Conservation (phyloP, 2,329 filamentous ascomycete genomes). For the Aspergillus ochraceoroseus region DNA sequence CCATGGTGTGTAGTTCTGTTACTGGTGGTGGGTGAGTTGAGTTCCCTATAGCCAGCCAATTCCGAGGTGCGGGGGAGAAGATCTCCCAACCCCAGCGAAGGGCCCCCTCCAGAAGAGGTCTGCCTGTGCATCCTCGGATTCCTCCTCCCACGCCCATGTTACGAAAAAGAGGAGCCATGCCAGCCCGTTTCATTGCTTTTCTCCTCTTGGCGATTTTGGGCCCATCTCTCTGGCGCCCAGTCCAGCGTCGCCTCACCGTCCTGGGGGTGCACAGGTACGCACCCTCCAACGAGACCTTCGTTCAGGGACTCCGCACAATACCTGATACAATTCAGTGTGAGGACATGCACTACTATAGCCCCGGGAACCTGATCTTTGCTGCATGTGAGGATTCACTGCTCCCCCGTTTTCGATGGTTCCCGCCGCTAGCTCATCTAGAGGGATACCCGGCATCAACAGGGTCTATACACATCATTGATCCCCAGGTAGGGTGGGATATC, state of each 20-base stretch:
- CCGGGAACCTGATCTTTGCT: constrained; percentile 50
- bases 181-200: no score
- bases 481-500: constrained; percentile 38
- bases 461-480: constrained; percentile 50
- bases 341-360: constrained; percentile 54
- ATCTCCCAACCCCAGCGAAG: no score
- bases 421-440: constrained; percentile 43
- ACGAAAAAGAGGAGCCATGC: no score
- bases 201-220: not conserved
- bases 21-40: no score
- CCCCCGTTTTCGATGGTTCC: constrained; percentile 52
- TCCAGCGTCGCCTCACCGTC: constrained; percentile 17
- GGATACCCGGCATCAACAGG: constrained; percentile 31
- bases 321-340: constrained; percentile 55
- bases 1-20: no score
- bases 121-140: no score
- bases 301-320: constrained; percentile 39
- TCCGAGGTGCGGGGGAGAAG: no score
- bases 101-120: no score
- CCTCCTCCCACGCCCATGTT: no score
- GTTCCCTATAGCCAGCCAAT: no score
- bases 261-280: constrained; percentile 21
- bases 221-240: constrained; percentile 16
- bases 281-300: not conserved
- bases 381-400: constrained; percentile 50